Evolutionary conservation across 2,329 filamentous ascomycete species (phyloP), one percentile per base, ranked within the genome.

Genomic region (Arthrobotrys sphaeroides): DNA sequence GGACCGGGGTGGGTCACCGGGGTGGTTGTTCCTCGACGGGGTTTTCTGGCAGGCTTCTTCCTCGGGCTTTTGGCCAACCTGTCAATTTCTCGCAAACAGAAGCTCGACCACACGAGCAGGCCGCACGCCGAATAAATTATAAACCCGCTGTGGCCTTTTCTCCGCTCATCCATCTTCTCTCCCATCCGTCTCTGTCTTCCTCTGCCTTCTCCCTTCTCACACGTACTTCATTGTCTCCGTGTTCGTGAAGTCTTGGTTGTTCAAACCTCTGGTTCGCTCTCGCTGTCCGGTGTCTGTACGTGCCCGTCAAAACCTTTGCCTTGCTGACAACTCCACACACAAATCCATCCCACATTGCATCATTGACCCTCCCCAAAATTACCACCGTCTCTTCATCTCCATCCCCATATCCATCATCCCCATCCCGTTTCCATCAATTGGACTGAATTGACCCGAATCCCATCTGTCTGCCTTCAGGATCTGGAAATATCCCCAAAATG

Each of bases 401-500:
- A n/a, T n/a, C n/a, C n/a, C n/a, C n/a, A n/a, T n/a, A n/a, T n/a
- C 55, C n/a, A 12, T 45, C 20, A 22, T 45, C 26, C 24, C 22
- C 36, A 33, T 18, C 18, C 26, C 42, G 42, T 22, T 53, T 12
- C 38, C 59, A 40, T 49, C n/a, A 28, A 24, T 47, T 62, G 28
- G 22, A 42, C 28, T 38, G 16, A 10, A 49, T 47, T 68, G 28
- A 74, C 61, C 7, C 3, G 18, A 26, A 26, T 13, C 20, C 57
- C 20, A 36, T 59, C n/a, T 55, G 53, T n/a, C n/a, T 53, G 6
- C 36, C 61, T 51, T 77, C 73, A 66, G 66, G 49, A 59, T 73
- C 67, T 73, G 43, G 72, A 78, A 77, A 79, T 53, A 77, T 77
- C 59, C 78, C 81, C 87, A 89, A 82, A 82, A 96, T 96, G 93